These are phyloP conservation scores for Streptanthus diversifolius DNA, from an alignment of 345 rosid species.

Conservation along the genomic window DNA sequence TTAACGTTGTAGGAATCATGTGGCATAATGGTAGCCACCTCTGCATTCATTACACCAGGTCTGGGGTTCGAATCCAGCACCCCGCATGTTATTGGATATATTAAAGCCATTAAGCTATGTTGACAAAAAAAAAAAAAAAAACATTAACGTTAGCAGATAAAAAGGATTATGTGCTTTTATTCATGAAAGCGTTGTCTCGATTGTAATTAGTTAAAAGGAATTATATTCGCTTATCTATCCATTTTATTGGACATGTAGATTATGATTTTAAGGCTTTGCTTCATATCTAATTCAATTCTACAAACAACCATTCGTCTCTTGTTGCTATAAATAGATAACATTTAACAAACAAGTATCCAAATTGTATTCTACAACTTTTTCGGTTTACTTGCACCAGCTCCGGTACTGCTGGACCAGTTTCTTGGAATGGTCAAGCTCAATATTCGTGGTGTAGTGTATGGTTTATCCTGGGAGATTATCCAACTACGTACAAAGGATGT, in stretches of 20 bases:
- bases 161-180: too few species aligned
- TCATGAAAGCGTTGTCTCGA: neutral
- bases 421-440: neutral
- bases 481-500: neutral
- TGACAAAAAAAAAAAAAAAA: too few species aligned
- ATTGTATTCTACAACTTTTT: neutral
- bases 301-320: neutral
- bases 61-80: too few species aligned
- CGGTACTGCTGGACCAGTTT: neutral
- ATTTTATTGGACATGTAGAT: neutral
- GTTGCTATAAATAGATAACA: neutral
- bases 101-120: too few species aligned
- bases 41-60: too few species aligned
- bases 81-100: too few species aligned
- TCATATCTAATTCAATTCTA: too few species aligned
- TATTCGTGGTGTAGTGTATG: neutral
- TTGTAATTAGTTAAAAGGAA: too few species aligned
- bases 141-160: too few species aligned
- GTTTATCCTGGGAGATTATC: neutral
- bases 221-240: neutral
- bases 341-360: neutral
- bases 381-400: conserved; percentile 6
- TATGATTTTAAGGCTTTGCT: neutral
- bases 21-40: too few species aligned
- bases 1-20: too few species aligned